Conservation (phyloP, 2,329 filamentous ascomycete genomes). For the Arachnomyces sp. region DNA sequence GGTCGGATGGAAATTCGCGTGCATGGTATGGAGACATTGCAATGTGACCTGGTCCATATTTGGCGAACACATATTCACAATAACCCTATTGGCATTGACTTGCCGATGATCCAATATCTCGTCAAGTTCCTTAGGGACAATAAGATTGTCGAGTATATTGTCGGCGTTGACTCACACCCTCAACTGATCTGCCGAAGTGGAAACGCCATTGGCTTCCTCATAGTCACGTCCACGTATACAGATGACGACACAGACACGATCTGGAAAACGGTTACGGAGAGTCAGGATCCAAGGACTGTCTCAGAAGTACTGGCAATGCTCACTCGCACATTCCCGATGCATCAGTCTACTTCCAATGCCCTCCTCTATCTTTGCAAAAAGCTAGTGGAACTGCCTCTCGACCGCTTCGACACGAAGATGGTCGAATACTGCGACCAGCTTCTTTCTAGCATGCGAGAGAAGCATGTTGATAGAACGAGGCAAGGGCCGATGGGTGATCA, state of each 20-base stretch:
- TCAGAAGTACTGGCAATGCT: constrained; percentile 70
- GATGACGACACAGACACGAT: constrained; percentile 67
- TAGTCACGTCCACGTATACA: constrained; percentile 68
- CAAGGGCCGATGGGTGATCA: constrained; percentile 17
- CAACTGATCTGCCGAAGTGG: constrained; percentile 74
- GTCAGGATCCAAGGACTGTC: constrained; percentile 76
- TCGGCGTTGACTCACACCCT: constrained; percentile 85
- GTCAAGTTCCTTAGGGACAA: constrained; percentile 62
- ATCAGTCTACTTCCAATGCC: constrained; percentile 32
- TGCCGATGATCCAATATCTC: constrained; percentile 58
- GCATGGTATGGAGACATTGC: constrained; percentile 67
- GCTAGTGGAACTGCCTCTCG: constrained; percentile 56
- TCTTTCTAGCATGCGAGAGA: constrained; percentile 43
- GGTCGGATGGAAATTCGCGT: constrained; percentile 88
- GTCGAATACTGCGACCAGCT: constrained; percentile 55
- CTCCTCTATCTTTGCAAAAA: constrained; percentile 65
- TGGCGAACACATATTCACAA: constrained; percentile 53
- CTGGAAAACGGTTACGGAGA: constrained; percentile 75
- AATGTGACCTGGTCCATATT: constrained; percentile 58
- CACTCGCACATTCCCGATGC: constrained; percentile 39
- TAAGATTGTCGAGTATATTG: constrained; percentile 74
- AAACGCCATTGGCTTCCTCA: constrained; percentile 81
- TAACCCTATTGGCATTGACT: constrained; percentile 33
- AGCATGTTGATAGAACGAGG: constrained; percentile 28
- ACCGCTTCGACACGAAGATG: constrained; percentile 55